Base-by-base conservation (phyloP, 768 basidiomycete species). In the Phylloporus sp. region DNA sequence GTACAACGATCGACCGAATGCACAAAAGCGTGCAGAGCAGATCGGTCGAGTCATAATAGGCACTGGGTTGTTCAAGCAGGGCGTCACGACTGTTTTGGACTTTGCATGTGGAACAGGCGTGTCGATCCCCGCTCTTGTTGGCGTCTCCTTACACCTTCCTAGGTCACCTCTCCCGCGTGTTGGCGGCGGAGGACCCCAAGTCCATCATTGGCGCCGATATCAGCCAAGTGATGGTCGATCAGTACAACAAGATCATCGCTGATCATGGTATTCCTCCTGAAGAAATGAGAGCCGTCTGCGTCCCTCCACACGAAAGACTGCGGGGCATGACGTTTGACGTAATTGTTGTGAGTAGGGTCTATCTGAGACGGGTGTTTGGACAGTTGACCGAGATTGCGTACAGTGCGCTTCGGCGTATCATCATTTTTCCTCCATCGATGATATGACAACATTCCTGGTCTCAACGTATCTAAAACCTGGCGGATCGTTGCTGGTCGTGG, bases 181-280 rank as follows among this genome's bases (percentile, higher is more conserved):
- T 91, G 22, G 80, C 80, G 0, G 79, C 79, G 0, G 73, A 81
- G 2, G 71, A 85, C 56, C 77, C 78, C 41, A 85, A 81, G 62
- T 73, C 73, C 27, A 77, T 91, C 54, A 68, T 89, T 15, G 89
- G 88, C 10, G 81, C 87, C 15, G 90, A 91, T 61, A 85, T 90
- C 61, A 88, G 83, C 68, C 81, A 83, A 55, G 77, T 69, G 1
- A 79, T 83, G 73, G 84, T 91, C 9, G 81, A 88, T 49, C 67
- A 73, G 15, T 91, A 80, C 72, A 88, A 88, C 66, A 59, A 68
- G 46, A 71, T 74, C 20, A 80, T 81, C 12, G 52, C 52, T 18
- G 79, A 84, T 49, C 83, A 88, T 51, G 86, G 86, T 5, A 78
- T 88, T 32, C 59, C 76, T 2, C 67, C 73, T 1, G 82, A 86